These are phyloP conservation scores for Aspergillus hortae DNA, from an alignment of 2,329 filamentous ascomycete species.

Conservation along the genomic window DNA sequence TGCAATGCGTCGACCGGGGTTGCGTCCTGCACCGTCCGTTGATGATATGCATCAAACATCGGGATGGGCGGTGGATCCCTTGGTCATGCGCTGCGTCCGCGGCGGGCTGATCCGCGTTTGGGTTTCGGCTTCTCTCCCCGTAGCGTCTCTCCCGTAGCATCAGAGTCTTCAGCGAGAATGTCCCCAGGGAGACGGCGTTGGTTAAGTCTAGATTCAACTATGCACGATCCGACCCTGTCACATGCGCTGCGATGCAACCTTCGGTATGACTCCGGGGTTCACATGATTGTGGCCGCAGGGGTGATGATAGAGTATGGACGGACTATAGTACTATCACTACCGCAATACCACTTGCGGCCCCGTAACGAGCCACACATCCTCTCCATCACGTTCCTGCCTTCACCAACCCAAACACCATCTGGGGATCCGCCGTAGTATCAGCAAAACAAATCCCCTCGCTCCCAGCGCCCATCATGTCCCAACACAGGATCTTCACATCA, in stretches of 20 bases:
- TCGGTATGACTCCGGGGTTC: constrained; percentile 4
- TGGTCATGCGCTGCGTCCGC: not conserved
- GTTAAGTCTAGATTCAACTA: constrained; percentile 1
- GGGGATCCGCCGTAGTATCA: constrained; percentile 41
- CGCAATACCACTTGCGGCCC: not conserved
- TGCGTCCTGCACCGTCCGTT: not conserved
- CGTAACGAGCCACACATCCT: not conserved
- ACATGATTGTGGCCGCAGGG: not conserved
- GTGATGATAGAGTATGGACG: not conserved
- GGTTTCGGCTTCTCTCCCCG: not conserved
- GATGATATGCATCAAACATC: not conserved
- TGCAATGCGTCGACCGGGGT: not conserved
- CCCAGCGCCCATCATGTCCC: constrained; percentile 44
- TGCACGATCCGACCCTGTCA: constrained; percentile 1
- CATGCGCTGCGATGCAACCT: constrained; percentile 4
- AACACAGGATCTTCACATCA: constrained; percentile 41
- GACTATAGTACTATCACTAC: not conserved
- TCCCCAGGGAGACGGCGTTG: not conserved
- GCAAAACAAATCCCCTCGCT: constrained; percentile 46
- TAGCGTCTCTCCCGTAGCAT: not conserved
- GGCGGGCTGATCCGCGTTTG: not conserved
- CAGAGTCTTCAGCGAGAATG: not conserved
- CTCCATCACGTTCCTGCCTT: constrained; percentile 7
- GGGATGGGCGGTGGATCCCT: not conserved
- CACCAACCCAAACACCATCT: constrained; percentile 35